These are phyloP conservation scores for Cenchrus purpureus DNA, from an alignment of 176 grass and related monocot species.

Conservation along the genomic window DNA sequence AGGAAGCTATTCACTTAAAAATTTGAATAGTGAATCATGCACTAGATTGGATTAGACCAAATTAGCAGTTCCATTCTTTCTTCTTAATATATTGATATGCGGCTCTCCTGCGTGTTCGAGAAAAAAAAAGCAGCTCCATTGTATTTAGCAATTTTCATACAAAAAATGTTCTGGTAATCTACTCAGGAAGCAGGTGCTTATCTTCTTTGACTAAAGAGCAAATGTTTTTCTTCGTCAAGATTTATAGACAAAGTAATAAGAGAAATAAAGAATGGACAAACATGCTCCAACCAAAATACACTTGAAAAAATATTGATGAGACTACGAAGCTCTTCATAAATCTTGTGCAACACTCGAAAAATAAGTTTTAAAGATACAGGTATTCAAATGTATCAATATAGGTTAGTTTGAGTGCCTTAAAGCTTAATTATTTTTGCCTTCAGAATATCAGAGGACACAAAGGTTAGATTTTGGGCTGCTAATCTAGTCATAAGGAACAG, in stretches of 20 bases:
- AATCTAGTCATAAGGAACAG: slow-evolving; percentile 32
- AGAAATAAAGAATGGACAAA: background rate
- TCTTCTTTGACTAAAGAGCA: background rate
- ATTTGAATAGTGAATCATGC: no score
- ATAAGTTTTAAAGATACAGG: slow-evolving; percentile 8
- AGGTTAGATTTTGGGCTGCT: background rate
- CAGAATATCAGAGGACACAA: slow-evolving; percentile 16
- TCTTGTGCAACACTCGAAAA: slow-evolving; percentile 6
- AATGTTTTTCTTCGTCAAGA: slow-evolving; percentile 19
- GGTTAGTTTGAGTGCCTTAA: background rate
- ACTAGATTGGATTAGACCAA: background rate
- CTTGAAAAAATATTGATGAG: background rate
- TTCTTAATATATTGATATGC: background rate
- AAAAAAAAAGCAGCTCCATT: background rate
- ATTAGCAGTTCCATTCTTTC: background rate
- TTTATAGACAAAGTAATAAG: background rate
- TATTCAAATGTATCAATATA: slow-evolving; percentile 18
- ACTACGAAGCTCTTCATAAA: background rate
- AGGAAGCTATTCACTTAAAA: no score
- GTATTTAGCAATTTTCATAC: background rate
- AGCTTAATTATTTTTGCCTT: slow-evolving; percentile 17
- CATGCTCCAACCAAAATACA: background rate
- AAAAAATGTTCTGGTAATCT: background rate
- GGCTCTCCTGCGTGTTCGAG: background rate
- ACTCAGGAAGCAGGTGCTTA: background rate